Evolutionary conservation across 805 yeast genomes (phyloP).

Genomic region (Candida sonorensis): DNA sequence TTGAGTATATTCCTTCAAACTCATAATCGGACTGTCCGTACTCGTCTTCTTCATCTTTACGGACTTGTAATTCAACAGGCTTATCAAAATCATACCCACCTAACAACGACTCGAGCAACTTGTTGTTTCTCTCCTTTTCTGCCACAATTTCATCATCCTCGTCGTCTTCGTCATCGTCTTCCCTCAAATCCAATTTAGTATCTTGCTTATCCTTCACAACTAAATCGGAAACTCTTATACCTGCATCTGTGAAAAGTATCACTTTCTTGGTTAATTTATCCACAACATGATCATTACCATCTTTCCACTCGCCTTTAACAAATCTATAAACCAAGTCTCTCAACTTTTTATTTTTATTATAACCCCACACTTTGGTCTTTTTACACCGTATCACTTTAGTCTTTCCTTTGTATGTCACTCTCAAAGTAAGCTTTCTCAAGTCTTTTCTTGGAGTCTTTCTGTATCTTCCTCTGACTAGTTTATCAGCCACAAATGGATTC

Average conservation of each 20-base stretch:
- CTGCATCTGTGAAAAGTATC: conserved; percentile 25
- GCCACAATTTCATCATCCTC: conserved; percentile 30
- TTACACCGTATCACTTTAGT: conserved; percentile 50
- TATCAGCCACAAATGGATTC: conserved; percentile 24
- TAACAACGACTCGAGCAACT: conserved; percentile 43
- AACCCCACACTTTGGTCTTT: conserved; percentile 89
- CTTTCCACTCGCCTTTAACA: conserved; percentile 66
- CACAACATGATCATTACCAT: conserved; percentile 71
- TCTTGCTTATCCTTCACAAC: too few relatives aligned
- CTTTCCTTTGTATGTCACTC: conserved; percentile 54
- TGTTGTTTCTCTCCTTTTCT: conserved; percentile 34
- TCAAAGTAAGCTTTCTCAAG: conserved; percentile 50
- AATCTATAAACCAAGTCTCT: conserved; percentile 61
- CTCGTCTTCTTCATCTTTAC: conserved; percentile 22
- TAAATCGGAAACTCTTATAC: conserved; percentile 6
- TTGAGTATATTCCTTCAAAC: conserved; percentile 29
- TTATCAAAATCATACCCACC: conserved; percentile 45
- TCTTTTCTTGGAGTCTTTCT: conserved; percentile 51
- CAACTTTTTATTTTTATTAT: conserved; percentile 56
- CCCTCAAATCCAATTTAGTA: too few relatives aligned
- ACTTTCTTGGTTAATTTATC: conserved; percentile 38
- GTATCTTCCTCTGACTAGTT: conserved; percentile 45
- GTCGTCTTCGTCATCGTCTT: conserved; percentile 11
- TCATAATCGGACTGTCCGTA: conserved; percentile 39
- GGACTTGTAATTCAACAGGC: conserved; percentile 33